phyloP scores from a whole-genome alignment of 1,284 basidiomycete genomes.

The Irpex sp. region DNA sequence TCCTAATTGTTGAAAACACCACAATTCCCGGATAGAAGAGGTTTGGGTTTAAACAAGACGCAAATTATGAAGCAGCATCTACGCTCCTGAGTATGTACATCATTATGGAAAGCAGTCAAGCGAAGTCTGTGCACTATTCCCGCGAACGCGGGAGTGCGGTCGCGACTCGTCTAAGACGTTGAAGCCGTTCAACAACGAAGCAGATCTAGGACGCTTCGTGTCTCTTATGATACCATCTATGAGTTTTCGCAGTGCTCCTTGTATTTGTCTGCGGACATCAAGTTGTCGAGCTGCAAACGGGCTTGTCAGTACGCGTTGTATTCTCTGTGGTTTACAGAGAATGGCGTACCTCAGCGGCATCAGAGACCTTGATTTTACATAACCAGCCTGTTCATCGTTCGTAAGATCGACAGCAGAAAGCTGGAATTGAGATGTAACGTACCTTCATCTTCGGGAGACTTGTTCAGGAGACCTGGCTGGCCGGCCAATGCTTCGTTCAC shows the following conservation, averaged over 20 bases:
- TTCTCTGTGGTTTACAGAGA: no score
- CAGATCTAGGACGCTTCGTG: not conserved
- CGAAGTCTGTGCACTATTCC: not conserved
- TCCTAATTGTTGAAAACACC: not conserved
- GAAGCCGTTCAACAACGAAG: not conserved
- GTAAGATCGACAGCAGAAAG: slow-evolving; percentile 1
- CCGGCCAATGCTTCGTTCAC: slow-evolving; percentile 74
- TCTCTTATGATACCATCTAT: slow-evolving; percentile 10
- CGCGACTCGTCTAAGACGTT: not conserved
- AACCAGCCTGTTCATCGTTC: slow-evolving; percentile 72
- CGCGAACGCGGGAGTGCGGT: not conserved
- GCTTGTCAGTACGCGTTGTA: no score
- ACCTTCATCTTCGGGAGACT: slow-evolving; percentile 85
- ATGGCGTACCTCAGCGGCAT: slow-evolving; percentile 73
- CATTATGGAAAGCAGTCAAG: not conserved
- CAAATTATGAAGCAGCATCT: not conserved
- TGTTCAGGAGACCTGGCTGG: slow-evolving; percentile 84
- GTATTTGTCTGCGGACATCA: slow-evolving; percentile 81
- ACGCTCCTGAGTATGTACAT: not conserved
- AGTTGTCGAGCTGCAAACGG: slow-evolving; percentile 60
- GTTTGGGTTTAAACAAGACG: not conserved
- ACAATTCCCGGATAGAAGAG: not conserved
- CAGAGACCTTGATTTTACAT: slow-evolving; percentile 84
- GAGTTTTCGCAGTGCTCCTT: slow-evolving; percentile 58
- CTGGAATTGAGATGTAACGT: slow-evolving; percentile 19